These are phyloP conservation scores for Pisolithus microcarpus DNA, from an alignment of 768 basidiomycete genomes.

Conservation along the genomic window DNA sequence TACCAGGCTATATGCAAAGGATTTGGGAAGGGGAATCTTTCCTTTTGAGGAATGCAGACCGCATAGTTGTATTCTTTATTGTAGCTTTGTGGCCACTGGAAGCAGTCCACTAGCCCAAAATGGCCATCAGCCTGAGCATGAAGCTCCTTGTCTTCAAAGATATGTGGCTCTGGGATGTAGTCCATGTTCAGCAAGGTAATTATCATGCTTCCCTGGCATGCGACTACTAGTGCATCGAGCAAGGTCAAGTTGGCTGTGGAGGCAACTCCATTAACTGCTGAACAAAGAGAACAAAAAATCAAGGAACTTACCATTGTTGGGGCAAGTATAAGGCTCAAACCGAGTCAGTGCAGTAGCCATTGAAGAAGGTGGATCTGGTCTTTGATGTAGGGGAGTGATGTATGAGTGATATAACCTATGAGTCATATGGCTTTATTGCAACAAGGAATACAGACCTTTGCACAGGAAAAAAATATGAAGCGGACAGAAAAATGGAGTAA, in stretches of 20 bases:
- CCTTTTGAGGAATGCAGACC: constrained; percentile 2
- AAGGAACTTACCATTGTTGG: background rate
- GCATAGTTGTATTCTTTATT: constrained; percentile 1
- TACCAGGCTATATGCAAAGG: background rate
- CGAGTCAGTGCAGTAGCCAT: background rate
- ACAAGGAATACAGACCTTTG: too few species aligned
- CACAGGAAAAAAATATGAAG: too few species aligned
- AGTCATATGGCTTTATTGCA: too few species aligned
- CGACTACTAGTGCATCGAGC: background rate
- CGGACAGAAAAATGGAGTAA: background rate
- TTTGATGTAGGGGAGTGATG: too few species aligned
- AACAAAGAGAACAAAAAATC: background rate
- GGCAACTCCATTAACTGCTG: background rate
- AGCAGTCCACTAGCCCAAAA: constrained; percentile 1
- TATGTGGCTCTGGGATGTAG: background rate
- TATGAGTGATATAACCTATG: too few species aligned
- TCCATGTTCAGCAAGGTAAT: background rate
- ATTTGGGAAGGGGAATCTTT: background rate
- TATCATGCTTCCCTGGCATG: background rate
- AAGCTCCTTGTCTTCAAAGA: background rate
- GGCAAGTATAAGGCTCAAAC: background rate
- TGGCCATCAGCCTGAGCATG: background rate
- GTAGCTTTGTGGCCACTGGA: constrained; percentile 5
- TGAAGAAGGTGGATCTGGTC: too few species aligned
- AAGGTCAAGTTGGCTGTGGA: background rate